Evolutionary conservation across 2,329 filamentous ascomycete genomes (phyloP), one percentile per base, ranked within the genome.

Genomic region (Ascochyta lentis): DNA sequence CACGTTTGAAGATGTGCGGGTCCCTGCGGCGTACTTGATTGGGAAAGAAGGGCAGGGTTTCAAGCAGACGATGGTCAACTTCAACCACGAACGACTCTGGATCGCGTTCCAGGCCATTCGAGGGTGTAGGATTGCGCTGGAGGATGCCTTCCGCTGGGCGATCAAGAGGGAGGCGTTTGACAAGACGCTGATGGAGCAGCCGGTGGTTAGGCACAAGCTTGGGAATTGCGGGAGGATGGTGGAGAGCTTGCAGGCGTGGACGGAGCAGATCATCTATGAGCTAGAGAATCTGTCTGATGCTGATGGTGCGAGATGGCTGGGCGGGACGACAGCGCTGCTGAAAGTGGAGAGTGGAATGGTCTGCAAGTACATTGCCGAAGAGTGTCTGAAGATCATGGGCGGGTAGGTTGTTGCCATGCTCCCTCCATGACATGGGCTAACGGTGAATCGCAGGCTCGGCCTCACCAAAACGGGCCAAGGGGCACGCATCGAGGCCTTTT

Each of bases 81-180:
- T 73, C 61, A 74, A 73, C 53, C 69, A 74, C 44, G 71, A 74
- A 58, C 54, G 70, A 7, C 58, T 73, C 16, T 72, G 69, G 67
- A 67, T 72, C 33, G 67, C 66, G 4, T 71, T 71, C 54, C 66
- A 69, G 35, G 69, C 63, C 1, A 63, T 72, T 4, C 62, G 71
- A 0, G 63, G 70, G 3, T 71, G 67, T 41, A 47, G 72, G 12
- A 58, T 60, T 22, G 67, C 61, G 19, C 64, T 70, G 6, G 61
- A 73, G 16, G 70, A 74, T 51, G 64, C 68, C 9, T 68, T 70
- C 29, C 49, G 58, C 15, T 73, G 69, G 64, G 68, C 68, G 19
- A 53, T 64, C 9, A 69, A 71, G 58, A 58, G 72, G 1, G 65
- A 72, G 44, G 70, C 69, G 1, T 74, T 73, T 51, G 71, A 65